These are phyloP conservation scores for Mrakia frigida DNA, from an alignment of 768 basidiomycete species.

Conservation along the genomic window DNA sequence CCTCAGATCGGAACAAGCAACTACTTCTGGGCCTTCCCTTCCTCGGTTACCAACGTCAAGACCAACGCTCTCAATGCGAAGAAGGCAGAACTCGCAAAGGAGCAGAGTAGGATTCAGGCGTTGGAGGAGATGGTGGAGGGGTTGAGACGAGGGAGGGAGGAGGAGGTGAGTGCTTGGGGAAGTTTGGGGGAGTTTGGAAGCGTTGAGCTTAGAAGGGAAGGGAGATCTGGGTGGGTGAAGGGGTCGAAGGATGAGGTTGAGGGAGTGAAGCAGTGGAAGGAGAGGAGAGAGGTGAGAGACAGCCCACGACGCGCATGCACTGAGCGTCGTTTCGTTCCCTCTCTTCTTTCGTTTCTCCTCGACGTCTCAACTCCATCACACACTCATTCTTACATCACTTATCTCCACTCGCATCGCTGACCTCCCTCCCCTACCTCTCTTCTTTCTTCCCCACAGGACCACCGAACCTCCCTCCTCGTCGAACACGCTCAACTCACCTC, in stretches of 20 bases:
- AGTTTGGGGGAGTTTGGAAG: neutral
- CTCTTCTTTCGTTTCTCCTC: neutral
- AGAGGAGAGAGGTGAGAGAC: too few relatives aligned
- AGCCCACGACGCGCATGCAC: neutral
- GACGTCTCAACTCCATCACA: neutral
- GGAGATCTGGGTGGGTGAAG: neutral
- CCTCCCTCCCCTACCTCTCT: neutral
- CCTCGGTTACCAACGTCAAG: constrained; percentile 7
- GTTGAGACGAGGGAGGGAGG: neutral
- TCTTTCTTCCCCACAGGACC: constrained; percentile 49
- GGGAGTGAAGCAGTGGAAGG: too few relatives aligned
- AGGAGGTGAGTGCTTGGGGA: neutral
- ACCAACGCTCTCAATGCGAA: neutral
- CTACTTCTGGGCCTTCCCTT: constrained; percentile 42
- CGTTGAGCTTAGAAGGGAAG: neutral
- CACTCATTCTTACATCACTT: neutral
- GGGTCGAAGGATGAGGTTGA: too few relatives aligned
- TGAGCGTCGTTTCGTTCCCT: neutral
- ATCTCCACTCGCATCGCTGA: neutral
- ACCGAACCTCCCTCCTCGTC: constrained; percentile 55
- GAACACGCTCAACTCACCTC: constrained; percentile 52
- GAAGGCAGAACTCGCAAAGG: constrained; percentile 12
- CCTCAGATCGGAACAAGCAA: constrained; percentile 66
- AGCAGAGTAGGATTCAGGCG: neutral
- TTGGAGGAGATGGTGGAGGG: neutral